These are phyloP conservation scores for Flaveria brownii DNA, from an alignment of 129 eudicot species.

Conservation along the genomic window DNA sequence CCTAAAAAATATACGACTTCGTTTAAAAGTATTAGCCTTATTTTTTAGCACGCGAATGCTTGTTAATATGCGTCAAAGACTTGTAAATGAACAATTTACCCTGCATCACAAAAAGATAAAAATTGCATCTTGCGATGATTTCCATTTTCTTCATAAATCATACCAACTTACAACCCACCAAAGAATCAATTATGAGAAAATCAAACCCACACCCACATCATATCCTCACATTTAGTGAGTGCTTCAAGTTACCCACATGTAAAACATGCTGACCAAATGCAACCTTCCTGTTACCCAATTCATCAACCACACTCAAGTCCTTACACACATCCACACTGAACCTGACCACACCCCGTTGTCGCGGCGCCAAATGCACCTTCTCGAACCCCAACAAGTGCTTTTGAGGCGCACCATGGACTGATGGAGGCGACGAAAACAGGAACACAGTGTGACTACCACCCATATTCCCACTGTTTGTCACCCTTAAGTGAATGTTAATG, in stretches of 20 bases:
- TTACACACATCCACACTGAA: slow-evolving; percentile 81
- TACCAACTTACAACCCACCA: slow-evolving; percentile 25
- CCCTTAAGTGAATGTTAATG: slow-evolving; percentile 57
- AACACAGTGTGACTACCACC: slow-evolving; percentile 76
- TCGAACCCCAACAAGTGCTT: slow-evolving; percentile 82
- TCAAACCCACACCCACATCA: slow-evolving; percentile 34
- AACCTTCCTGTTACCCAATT: slow-evolving; percentile 66
- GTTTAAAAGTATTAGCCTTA: background rate
- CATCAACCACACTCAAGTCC: slow-evolving; percentile 93
- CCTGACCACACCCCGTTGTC: slow-evolving; percentile 55
- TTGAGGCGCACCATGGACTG: slow-evolving; percentile 73
- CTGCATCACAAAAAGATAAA: background rate
- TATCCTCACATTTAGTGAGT: slow-evolving; percentile 62
- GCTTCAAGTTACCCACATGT: slow-evolving; percentile 76
- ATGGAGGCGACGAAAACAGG: slow-evolving; percentile 75
- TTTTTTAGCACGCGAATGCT: background rate
- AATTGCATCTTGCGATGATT: slow-evolving; percentile 46
- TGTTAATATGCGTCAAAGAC: slow-evolving; percentile 1
- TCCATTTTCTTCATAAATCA: slow-evolving; percentile 25
- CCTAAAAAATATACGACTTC: no score
- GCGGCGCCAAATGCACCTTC: slow-evolving; percentile 65
- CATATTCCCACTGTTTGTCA: slow-evolving; percentile 59
- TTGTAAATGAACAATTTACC: background rate
- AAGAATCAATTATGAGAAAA: slow-evolving; percentile 28
- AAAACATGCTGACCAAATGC: slow-evolving; percentile 82